These are phyloP conservation scores for Metschnikowia chrysomelidarum DNA, from an alignment of 805 yeast genomes.

Conservation along the genomic window DNA sequence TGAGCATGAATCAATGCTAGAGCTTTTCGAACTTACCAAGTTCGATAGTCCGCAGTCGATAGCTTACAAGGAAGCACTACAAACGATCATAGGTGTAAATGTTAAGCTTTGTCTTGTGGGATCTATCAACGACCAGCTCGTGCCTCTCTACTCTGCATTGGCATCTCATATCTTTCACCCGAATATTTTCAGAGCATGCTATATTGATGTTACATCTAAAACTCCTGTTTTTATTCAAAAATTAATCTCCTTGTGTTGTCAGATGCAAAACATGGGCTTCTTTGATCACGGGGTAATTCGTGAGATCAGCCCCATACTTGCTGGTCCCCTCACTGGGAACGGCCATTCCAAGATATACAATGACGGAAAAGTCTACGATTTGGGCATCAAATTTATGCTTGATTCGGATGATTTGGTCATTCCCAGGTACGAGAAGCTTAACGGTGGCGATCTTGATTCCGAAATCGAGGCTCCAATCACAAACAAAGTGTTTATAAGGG, in stretches of 20 bases:
- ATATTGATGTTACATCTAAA: constrained; percentile 76
- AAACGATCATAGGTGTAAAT: constrained; percentile 62
- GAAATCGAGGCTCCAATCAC: constrained; percentile 27
- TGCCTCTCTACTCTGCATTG: constrained; percentile 85
- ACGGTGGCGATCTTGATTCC: constrained; percentile 3
- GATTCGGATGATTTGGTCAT: constrained; percentile 64
- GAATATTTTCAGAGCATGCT: constrained; percentile 83
- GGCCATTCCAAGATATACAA: constrained; percentile 92
- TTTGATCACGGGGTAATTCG: constrained; percentile 84
- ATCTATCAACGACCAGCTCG: constrained; percentile 89
- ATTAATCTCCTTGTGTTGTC: constrained; percentile 70
- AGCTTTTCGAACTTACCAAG: constrained; percentile 84
- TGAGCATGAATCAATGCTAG: constrained; percentile 83
- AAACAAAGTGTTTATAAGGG: constrained; percentile 37
- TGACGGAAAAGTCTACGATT: constrained; percentile 77
- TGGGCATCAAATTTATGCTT: constrained; percentile 71
- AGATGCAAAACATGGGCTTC: constrained; percentile 70
- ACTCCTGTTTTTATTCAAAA: constrained; percentile 78
- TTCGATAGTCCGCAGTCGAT: constrained; percentile 69
- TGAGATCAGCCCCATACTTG: constrained; percentile 62
- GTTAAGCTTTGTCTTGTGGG: constrained; percentile 83
- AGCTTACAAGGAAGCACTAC: constrained; percentile 65
- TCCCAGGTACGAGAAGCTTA: constrained; percentile 23
- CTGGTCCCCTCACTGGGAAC: constrained; percentile 92
- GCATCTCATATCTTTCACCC: constrained; percentile 87